These are phyloP conservation scores for Coemansia umbellata DNA, from an alignment of 192 early-diverging fungal species.

Conservation along the genomic window DNA sequence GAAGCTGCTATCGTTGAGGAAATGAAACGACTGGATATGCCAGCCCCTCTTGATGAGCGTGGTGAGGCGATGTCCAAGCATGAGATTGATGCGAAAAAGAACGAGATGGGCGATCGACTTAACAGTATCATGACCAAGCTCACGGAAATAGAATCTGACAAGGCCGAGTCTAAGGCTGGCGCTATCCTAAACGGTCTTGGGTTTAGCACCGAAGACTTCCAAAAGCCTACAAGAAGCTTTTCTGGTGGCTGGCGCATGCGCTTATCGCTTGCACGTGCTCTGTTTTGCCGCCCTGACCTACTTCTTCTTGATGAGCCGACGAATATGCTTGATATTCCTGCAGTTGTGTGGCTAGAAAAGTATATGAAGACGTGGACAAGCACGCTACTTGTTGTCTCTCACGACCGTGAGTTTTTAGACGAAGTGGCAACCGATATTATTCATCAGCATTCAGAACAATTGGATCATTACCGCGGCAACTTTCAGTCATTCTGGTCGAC, in stretches of 20 bases:
- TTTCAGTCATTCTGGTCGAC: conserved; percentile 87
- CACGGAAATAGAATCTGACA: conserved; percentile 94
- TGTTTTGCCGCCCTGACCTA: conserved; percentile 94
- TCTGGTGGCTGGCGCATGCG: conserved; percentile 99
- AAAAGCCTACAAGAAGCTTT: conserved; percentile 85
- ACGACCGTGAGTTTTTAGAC: conserved; percentile 98
- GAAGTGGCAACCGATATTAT: conserved; percentile 96
- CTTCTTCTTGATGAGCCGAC: conserved; percentile 90
- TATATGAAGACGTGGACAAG: conserved; percentile 90
- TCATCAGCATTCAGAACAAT: conserved; percentile 86
- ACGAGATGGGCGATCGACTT: conserved; percentile 55
- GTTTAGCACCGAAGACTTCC: conserved; percentile 73
- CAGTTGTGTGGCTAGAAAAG: conserved; percentile 96
- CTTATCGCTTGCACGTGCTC: conserved; percentile 89
- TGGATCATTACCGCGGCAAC: conserved; percentile 96
- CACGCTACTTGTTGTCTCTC: conserved; percentile 93
- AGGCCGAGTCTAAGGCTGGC: conserved; percentile 94
- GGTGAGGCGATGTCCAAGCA: conserved; percentile 52
- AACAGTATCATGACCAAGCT: conserved; percentile 83
- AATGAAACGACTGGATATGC: conserved; percentile 37
- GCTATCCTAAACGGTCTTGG: conserved; percentile 96
- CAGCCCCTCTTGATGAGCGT: conserved; percentile 35
- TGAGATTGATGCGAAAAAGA: conserved; percentile 56
- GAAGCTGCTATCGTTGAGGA: conserved; percentile 64
- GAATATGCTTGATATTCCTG: conserved; percentile 93